Conservation (phyloP, 2,329 filamentous ascomycete species). For the Phialocephala sp. region DNA sequence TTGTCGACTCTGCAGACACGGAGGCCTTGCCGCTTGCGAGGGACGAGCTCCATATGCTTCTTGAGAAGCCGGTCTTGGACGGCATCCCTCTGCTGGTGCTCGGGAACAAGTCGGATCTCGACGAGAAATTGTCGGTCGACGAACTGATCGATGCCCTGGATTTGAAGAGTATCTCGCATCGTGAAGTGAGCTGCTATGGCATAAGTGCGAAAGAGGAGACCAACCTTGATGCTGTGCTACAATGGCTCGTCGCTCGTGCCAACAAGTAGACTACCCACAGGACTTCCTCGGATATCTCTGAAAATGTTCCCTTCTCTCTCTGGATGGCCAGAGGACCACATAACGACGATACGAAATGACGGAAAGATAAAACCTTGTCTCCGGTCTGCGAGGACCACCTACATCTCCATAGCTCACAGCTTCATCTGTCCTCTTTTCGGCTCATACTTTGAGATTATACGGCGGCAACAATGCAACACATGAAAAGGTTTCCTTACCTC, state of each 20-base stretch:
- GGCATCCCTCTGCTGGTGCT: conserved; percentile 93
- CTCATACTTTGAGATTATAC: conserved; percentile 1
- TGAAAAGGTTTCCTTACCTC: conserved; percentile 34
- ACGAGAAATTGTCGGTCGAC: conserved; percentile 89
- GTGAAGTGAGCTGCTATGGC: conserved; percentile 97
- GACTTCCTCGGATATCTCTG: conserved; percentile 10
- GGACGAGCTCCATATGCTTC: conserved; percentile 89
- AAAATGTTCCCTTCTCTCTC: not conserved
- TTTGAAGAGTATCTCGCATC: conserved; percentile 84
- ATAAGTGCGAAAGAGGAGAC: conserved; percentile 99
- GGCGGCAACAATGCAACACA: not conserved
- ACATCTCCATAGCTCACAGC: conserved; percentile 46
- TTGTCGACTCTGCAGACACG: conserved; percentile 92
- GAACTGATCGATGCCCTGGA: conserved; percentile 93
- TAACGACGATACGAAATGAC: conserved; percentile 59
- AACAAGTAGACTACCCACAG: conserved; percentile 46
- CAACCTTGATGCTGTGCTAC: conserved; percentile 94
- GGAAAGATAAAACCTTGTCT: conserved; percentile 52
- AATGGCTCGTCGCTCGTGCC: conserved; percentile 93
- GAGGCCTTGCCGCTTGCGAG: conserved; percentile 81
- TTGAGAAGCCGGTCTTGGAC: conserved; percentile 82
- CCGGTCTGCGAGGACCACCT: conserved; percentile 53
- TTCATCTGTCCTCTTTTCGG: conserved; percentile 24
- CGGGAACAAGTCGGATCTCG: conserved; percentile 95
- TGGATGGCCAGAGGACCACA: conserved; percentile 42